Base-by-base conservation (phyloP, 257 asterid species). In the Salvia hispanica region DNA sequence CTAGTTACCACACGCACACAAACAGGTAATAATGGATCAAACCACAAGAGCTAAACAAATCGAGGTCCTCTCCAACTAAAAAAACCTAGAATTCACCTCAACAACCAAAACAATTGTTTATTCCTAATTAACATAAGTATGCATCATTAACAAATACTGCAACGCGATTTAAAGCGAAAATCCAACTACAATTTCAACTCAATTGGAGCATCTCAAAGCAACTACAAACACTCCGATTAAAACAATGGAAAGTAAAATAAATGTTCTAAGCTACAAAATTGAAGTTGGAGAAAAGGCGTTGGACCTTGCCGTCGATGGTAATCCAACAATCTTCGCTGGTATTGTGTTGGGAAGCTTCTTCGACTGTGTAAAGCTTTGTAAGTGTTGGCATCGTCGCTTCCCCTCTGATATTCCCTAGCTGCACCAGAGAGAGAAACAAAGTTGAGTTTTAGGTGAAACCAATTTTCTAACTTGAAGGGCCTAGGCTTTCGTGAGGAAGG, bases 311-410 rank as follows among this genome's bases (percentile, higher is more conserved):
- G 65, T 88, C 88, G 15, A 90, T 72, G 28, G 86, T 87, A 25
- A 93, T 81, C 98, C 98, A 93, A 46, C 98, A 90, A 78, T 93
- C 96, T n/a, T 81, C 96, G 48, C 13, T 78, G 64, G 91, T 88
- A 62, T 83, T 88, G 79, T 93, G 98, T 47, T 83, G 71, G 42
- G 98, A 74, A 0, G 89, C 92, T 80, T 90, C 98, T 75, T 82
- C 85, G 94, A 88, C 85, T 5, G 92, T 56, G 69, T 75, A 81
- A 14, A 92, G 78, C 77, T 90, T 87, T 2, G 96, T 88, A 46
- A 92, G 48, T 7, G 91, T 92, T 46, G 98, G 95, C 98, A 93
- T 93, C 33, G 74, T 70, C 16, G 7, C 39, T 52, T 12, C n/a
- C 36, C 40, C 50, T 54, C 71, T 39, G 73, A 70, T 39, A 42